A percentile compares a stretch with the other conserved stretches of the same genome.
Evolutionary conservation across 1,284 basidiomycete species (phyloP).

Genomic region (Cerrena zonata): DNA sequence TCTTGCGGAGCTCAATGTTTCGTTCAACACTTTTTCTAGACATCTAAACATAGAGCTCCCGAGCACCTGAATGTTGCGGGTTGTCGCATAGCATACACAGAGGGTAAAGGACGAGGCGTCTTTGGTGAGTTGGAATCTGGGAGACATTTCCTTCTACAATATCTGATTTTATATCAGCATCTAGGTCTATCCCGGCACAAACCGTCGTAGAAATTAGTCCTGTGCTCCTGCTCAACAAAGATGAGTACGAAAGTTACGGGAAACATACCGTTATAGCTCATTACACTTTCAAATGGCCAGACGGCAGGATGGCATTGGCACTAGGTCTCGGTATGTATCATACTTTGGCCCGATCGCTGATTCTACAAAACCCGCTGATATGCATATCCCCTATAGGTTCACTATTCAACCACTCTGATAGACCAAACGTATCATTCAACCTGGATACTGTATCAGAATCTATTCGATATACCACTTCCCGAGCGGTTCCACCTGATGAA

Average conservation of each 20-base stretch:
- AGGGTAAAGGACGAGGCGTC: conserved; percentile 58
- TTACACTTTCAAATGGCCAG: conserved; percentile 81
- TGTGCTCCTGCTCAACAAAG: conserved; percentile 70
- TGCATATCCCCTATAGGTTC: conserved; percentile 49
- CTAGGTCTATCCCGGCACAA: conserved; percentile 51
- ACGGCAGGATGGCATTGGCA: conserved; percentile 80
- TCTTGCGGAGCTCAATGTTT: not conserved
- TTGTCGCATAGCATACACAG: conserved; percentile 29
- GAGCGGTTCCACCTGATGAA: conserved; percentile 52
- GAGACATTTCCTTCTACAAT: not conserved
- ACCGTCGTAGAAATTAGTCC: conserved; percentile 80
- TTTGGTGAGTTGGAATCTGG: conserved; percentile 43
- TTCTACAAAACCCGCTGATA: too few relatives aligned
- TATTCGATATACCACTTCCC: conserved; percentile 62
- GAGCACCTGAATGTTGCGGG: conserved; percentile 33
- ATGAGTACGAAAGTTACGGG: conserved; percentile 69
- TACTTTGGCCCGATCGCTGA: not conserved
- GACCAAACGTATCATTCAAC: conserved; percentile 69
- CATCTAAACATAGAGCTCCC: conserved; percentile 10
- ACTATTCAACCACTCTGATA: conserved; percentile 71
- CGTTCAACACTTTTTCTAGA: not conserved
- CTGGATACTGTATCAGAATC: conserved; percentile 50
- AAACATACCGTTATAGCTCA: conserved; percentile 72
- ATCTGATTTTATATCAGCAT: conserved; percentile 37
- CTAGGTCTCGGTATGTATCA: conserved; percentile 70